phyloP scores from a whole-genome alignment of 371 early-diverging fungal genomes.

The Mucor piriformis region DNA sequence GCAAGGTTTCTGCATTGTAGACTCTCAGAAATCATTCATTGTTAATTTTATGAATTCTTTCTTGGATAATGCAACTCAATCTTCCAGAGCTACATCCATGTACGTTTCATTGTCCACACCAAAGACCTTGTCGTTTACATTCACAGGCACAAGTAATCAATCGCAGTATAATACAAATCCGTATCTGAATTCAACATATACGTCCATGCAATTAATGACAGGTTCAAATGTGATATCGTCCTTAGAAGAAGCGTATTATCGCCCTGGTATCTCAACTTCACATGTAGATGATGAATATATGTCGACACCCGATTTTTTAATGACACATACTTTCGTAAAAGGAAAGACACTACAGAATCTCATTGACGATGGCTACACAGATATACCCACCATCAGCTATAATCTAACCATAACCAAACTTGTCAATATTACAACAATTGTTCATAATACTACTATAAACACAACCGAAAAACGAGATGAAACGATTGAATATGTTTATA shows the following conservation, averaged over 20 bases:
- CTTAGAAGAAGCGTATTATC: constrained; percentile 9
- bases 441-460: constrained; percentile 15
- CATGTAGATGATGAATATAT: constrained; percentile 29
- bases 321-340: constrained; percentile 15
- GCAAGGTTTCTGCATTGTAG: constrained; percentile 25
- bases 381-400: constrained; percentile 17
- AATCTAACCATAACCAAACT: background rate
- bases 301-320: constrained; percentile 28
- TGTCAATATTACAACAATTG: constrained; percentile 8
- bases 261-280: constrained; percentile 24
- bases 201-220: constrained; percentile 17
- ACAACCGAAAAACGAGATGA: background rate
- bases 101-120: constrained; percentile 22
- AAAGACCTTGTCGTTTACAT: constrained; percentile 13
- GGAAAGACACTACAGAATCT: constrained; percentile 19
- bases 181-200: constrained; percentile 18
- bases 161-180: constrained; percentile 4
- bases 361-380: constrained; percentile 18
- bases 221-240: constrained; percentile 5
- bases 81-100: constrained; percentile 16
- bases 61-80: constrained; percentile 25
- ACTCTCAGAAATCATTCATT: constrained; percentile 13
- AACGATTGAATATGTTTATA: constrained; percentile 8
- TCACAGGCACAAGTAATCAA: background rate
- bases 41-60: constrained; percentile 31